A percentile compares a stretch with the other conserved stretches of the same genome.
Conservation (phyloP, 2,329 filamentous ascomycete genomes). For the Didymella pomorum region DNA sequence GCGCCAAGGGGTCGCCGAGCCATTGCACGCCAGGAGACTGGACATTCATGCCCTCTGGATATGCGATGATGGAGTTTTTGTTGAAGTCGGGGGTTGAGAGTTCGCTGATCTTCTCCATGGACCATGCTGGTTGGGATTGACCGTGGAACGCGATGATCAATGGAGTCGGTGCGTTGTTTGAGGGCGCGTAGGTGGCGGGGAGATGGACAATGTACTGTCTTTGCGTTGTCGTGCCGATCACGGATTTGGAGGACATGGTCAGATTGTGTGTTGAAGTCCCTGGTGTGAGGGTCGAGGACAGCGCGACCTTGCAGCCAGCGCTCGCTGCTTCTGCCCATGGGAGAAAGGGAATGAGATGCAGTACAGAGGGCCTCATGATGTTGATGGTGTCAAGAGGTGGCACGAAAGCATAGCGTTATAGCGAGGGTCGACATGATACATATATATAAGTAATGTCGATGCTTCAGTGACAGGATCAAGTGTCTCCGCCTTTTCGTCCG, state of each 20-base stretch:
- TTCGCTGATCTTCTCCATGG: slow-evolving; percentile 32
- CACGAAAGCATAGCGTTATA: not conserved
- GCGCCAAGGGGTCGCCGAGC: slow-evolving; percentile 53
- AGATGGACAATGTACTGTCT: slow-evolving; percentile 31
- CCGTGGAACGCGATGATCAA: slow-evolving; percentile 35
- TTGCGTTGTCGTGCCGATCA: slow-evolving; percentile 24
- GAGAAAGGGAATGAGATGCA: not conserved
- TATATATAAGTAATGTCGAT: not conserved
- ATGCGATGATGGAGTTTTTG: slow-evolving; percentile 28
- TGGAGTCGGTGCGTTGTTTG: slow-evolving; percentile 26
- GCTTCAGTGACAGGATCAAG: not conserved
- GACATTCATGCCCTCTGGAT: slow-evolving; percentile 32
- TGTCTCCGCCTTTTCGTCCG: not conserved
- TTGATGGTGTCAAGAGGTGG: not conserved
- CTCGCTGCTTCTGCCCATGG: slow-evolving; percentile 18
- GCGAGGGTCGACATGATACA: not conserved
- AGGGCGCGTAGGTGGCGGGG: slow-evolving; percentile 22
- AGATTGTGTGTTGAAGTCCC: slow-evolving; percentile 32
- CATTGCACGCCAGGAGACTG: slow-evolving; percentile 41
- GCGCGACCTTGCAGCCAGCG: slow-evolving; percentile 24
- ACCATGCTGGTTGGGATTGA: slow-evolving; percentile 28
- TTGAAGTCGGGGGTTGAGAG: slow-evolving; percentile 34
- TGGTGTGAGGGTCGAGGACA: slow-evolving; percentile 24
- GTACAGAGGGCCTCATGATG: not conserved
- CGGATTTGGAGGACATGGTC: slow-evolving; percentile 28